Conservation (phyloP, 202 grass and related monocot species). For the Dendrocalamus latiflorus region DNA sequence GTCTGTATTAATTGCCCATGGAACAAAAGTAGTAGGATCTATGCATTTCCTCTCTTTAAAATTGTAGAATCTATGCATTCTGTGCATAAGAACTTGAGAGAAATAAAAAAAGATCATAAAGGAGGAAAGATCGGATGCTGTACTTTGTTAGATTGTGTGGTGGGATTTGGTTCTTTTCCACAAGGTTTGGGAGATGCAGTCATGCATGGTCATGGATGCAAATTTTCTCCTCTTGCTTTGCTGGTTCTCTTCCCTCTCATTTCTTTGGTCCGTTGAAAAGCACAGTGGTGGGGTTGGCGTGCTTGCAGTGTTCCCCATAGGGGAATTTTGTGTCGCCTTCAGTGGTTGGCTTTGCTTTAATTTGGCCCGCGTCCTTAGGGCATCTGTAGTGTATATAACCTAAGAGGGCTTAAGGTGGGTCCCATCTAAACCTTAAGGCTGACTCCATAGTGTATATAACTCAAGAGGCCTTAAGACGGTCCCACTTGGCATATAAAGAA, state of each 20-base stretch:
- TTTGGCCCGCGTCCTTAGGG: no score
- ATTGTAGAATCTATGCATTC: background rate
- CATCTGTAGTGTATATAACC: no score
- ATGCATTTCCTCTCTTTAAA: background rate
- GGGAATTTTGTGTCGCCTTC: conserved; percentile 20
- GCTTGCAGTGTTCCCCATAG: conserved; percentile 14
- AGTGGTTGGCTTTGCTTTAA: background rate
- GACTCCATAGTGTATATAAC: no score
- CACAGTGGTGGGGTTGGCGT: background rate
- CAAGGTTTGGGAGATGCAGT: conserved; percentile 31
- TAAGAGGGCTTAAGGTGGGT: no score
- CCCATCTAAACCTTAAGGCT: no score
- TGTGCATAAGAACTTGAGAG: background rate
- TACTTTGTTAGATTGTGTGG: conserved; percentile 1
- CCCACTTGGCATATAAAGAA: no score
- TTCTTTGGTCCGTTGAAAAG: background rate
- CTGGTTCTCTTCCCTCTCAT: background rate
- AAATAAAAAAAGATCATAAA: background rate
- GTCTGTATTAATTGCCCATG: background rate
- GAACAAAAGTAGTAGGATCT: background rate
- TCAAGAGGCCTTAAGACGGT: no score
- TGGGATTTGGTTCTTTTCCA: conserved; percentile 34
- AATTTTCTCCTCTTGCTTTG: background rate
- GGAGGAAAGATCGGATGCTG: conserved; percentile 16
- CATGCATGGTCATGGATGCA: background rate